A percentile compares a stretch with the other conserved stretches of the same genome.
These are phyloP conservation scores for Xerocomellus intermedius DNA, from an alignment of 768 basidiomycete species.

Conservation along the genomic window DNA sequence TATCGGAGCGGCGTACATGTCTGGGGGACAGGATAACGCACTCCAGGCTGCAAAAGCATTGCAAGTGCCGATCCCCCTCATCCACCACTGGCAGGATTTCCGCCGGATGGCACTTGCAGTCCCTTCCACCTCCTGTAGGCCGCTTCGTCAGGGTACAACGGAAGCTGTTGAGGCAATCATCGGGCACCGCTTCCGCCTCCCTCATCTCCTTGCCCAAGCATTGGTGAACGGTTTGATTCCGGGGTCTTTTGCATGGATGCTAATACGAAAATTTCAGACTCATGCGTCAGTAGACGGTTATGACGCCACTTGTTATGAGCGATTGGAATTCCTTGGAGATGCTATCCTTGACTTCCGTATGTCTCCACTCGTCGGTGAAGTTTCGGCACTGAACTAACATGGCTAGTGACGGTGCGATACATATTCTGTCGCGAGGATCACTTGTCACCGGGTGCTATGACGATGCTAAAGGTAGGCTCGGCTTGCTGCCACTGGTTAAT, in stretches of 20 bases:
- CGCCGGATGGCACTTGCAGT: constrained; percentile 42
- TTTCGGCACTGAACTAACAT: background rate
- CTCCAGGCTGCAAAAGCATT: constrained; percentile 63
- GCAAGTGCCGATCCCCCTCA: constrained; percentile 58
- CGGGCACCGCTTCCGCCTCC: constrained; percentile 58
- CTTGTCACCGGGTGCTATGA: constrained; percentile 73
- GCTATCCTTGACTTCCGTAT: constrained; percentile 80
- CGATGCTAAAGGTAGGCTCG: constrained; percentile 63
- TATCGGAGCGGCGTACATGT: constrained; percentile 77
- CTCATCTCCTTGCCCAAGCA: constrained; percentile 67
- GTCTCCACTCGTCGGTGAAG: constrained; percentile 25
- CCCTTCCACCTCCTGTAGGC: constrained; percentile 43
- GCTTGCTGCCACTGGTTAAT: background rate
- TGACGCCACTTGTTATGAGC: constrained; percentile 62
- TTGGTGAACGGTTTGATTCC: constrained; percentile 47
- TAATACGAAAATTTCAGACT: constrained; percentile 47
- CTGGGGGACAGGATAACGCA: constrained; percentile 67
- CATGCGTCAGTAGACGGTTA: constrained; percentile 60
- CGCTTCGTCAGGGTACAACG: constrained; percentile 47
- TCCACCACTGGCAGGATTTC: constrained; percentile 76
- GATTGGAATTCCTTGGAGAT: constrained; percentile 85
- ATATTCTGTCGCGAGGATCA: constrained; percentile 62
- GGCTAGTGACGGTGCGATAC: constrained; percentile 68
- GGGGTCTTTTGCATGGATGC: background rate
- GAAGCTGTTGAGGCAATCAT: constrained; percentile 61